A percentile compares a stretch with the other conserved stretches of the same genome.
Evolutionary conservation across 1,284 basidiomycete genomes (phyloP).

Genomic region (Malassezia sympodialis): DNA sequence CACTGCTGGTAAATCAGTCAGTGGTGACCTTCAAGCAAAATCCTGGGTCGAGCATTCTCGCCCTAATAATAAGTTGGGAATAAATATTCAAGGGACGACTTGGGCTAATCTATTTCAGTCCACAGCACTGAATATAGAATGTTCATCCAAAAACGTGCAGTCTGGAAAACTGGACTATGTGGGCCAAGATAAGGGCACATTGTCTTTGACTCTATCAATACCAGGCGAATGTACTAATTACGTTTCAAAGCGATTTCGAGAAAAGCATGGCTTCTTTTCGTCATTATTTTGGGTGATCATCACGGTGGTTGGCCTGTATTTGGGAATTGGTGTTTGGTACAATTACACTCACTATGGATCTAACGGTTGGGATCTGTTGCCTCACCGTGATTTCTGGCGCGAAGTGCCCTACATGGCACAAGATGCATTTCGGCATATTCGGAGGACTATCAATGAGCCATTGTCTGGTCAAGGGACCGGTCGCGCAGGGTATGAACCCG

Average conservation of each 20-base stretch:
- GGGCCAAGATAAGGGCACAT: neutral
- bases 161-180: neutral
- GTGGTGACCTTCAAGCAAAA: neutral
- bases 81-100: neutral
- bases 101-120: neutral
- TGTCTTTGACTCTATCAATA: neutral
- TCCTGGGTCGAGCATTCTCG: too few species aligned
- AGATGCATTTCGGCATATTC: conserved; percentile 23
- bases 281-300: conserved; percentile 4
- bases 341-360: conserved; percentile 41
- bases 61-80: too few species aligned
- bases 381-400: conserved; percentile 38
- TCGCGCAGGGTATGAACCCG: conserved; percentile 7
- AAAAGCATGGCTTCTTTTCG: neutral
- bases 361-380: conserved; percentile 36
- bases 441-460: neutral
- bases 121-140: neutral
- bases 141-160: neutral
- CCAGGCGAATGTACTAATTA: neutral
- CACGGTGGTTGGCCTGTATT: conserved; percentile 21
- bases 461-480: neutral
- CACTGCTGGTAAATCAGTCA: neutral
- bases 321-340: conserved; percentile 31
- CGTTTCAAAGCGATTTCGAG: neutral
- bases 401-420: conserved; percentile 30